Percentiles rank a stretch among this genome's conserved stretches.
Conservation (phyloP, 257 asterid species). For the Eucommia ulmoides region DNA sequence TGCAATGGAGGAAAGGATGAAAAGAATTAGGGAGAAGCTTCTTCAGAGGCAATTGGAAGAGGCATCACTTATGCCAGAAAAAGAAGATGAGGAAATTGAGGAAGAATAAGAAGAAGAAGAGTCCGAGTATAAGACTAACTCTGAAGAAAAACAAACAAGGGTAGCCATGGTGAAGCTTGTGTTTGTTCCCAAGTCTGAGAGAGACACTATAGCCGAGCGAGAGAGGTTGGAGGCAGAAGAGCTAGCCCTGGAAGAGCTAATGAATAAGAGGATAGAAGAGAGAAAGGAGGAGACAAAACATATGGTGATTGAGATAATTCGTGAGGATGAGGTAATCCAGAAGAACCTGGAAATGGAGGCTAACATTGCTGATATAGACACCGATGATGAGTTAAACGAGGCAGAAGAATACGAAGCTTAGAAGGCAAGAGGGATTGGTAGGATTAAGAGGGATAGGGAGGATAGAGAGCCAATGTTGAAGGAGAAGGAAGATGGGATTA, state of each 20-base stretch:
- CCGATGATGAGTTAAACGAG: slow-evolving; percentile 86
- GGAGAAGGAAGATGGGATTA: slow-evolving; percentile 97
- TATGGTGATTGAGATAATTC: slow-evolving; percentile 73
- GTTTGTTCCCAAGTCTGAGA: neutral
- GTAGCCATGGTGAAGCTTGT: neutral
- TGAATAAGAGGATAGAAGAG: slow-evolving; percentile 41
- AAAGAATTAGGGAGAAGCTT: neutral
- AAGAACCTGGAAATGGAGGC: slow-evolving; percentile 64
- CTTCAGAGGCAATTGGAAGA: neutral
- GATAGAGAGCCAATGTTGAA: slow-evolving; percentile 63
- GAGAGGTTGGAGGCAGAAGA: neutral
- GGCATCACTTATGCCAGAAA: neutral
- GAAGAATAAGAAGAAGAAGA: neutral
- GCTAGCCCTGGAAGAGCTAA: neutral
- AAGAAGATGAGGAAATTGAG: neutral
- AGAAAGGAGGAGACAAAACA: slow-evolving; percentile 72
- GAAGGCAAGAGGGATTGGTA: slow-evolving; percentile 86
- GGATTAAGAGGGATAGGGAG: slow-evolving; percentile 95
- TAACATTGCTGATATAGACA: slow-evolving; percentile 74
- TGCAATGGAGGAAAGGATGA: neutral
- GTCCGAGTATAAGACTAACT: neutral
- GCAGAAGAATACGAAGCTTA: slow-evolving; percentile 93
- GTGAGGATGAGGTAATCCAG: slow-evolving; percentile 74
- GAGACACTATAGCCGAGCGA: neutral
- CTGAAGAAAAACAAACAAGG: neutral